Conservation (phyloP, 1,284 basidiomycete genomes). For the Quambalaria eucalypti region DNA sequence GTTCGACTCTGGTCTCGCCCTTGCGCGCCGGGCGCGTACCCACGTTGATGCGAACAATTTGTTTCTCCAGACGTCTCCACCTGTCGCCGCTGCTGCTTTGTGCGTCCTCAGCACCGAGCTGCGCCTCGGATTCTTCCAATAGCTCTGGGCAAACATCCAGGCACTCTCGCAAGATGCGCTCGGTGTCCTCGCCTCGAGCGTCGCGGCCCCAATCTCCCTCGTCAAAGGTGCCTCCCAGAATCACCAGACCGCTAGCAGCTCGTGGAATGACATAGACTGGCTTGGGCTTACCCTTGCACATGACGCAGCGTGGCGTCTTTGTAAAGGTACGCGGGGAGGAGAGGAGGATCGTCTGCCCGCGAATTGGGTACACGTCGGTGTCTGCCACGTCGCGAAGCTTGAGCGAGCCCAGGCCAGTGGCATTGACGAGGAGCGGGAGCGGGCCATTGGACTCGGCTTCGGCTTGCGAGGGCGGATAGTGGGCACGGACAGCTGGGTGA, state of each 20-base stretch:
- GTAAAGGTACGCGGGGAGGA: conserved; percentile 55
- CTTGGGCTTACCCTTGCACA: conserved; percentile 13
- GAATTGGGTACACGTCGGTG: conserved; percentile 69
- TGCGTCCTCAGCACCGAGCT: conserved; percentile 7
- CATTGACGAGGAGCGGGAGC: conserved; percentile 51
- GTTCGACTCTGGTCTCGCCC: conserved; percentile 24
- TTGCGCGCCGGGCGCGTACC: conserved; percentile 28
- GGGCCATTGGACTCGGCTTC: conserved; percentile 10
- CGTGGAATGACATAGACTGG: conserved; percentile 56
- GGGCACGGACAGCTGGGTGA: conserved; percentile 5
- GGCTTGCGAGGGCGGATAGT: conserved; percentile 10
- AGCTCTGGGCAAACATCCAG: conserved; percentile 22
- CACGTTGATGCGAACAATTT: conserved; percentile 27
- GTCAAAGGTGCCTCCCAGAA: conserved; percentile 58
- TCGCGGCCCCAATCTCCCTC: conserved; percentile 13
- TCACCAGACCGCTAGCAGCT: conserved; percentile 49
- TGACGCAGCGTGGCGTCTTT: conserved; percentile 20
- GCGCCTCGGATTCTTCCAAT: neutral
- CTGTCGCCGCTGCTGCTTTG: too few species aligned
- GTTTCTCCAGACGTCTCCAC: conserved; percentile 15
- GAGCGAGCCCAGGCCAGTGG: conserved; percentile 48
- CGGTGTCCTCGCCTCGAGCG: conserved; percentile 50
- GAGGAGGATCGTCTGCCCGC: conserved; percentile 75
- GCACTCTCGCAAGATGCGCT: conserved; percentile 51
- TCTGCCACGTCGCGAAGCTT: conserved; percentile 52